Percentiles rank a stretch among this genome's conserved stretches.
Conservation (phyloP, 139 green algal genomes). For the Tetradesmus lagerheimii region DNA sequence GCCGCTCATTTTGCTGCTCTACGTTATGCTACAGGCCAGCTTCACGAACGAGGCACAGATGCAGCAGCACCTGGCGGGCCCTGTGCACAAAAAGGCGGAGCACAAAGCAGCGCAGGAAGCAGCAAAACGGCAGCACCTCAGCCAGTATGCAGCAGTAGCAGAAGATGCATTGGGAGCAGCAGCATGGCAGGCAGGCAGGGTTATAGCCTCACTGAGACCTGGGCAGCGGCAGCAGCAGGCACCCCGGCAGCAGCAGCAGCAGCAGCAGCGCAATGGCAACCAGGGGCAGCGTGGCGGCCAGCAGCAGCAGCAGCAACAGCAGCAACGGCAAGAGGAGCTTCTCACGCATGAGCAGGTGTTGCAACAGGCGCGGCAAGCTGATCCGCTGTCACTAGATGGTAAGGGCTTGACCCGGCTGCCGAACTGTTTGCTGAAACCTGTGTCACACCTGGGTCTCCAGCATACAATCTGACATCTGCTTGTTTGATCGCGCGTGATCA, state of each 20-base stretch:
- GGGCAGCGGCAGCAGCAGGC: constrained; percentile 17
- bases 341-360: constrained; percentile 26
- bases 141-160: constrained; percentile 21
- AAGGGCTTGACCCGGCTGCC: background rate
- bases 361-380: background rate
- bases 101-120: constrained; percentile 5
- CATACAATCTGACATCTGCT: no score
- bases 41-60: constrained; percentile 23
- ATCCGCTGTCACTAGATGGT: constrained; percentile 35
- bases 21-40: background rate
- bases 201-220: background rate
- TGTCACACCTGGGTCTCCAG: no score
- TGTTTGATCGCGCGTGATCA: background rate
- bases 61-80: constrained; percentile 42
- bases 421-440: background rate
- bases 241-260: background rate
- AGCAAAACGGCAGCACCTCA: constrained; percentile 20
- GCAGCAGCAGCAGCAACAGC: background rate
- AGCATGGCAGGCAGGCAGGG: constrained; percentile 23
- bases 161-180: constrained; percentile 32
- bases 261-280: background rate
- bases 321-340: background rate
- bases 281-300: background rate
- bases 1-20: background rate
- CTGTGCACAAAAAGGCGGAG: constrained; percentile 38